These are phyloP conservation scores for Talaromyces sp. DNA, from an alignment of 2,329 filamentous ascomycete genomes.

Conservation along the genomic window DNA sequence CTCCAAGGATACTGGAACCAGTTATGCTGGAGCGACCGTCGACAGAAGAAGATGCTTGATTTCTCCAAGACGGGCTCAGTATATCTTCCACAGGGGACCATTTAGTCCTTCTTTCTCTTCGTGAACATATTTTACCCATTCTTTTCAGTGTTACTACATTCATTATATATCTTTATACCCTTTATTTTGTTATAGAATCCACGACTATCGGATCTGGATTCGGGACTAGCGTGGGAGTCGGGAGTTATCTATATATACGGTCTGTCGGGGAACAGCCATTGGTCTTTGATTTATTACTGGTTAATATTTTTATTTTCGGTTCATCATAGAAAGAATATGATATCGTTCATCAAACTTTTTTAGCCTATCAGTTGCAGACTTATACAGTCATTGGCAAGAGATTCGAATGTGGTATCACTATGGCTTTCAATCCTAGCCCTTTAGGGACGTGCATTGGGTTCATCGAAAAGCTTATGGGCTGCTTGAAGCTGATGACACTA, in stretches of 20 bases:
- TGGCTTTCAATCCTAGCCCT: too few relatives aligned
- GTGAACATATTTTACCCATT: neutral
- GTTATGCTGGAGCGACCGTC: slow-evolving; percentile 24
- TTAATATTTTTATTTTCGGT: neutral
- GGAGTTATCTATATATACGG: slow-evolving; percentile 5
- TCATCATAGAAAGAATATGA: neutral
- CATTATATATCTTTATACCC: slow-evolving; percentile 9
- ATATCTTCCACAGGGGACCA: slow-evolving; percentile 4
- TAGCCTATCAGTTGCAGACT: too few relatives aligned
- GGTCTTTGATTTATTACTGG: neutral
- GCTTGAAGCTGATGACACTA: too few relatives aligned
- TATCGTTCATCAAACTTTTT: neutral
- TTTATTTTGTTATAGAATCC: neutral
- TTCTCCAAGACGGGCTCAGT: slow-evolving; percentile 10
- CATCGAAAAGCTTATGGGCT: too few relatives aligned
- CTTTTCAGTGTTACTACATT: neutral
- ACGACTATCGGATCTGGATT: neutral
- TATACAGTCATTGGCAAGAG: too few relatives aligned
- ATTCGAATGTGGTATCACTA: too few relatives aligned
- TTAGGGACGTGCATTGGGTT: too few relatives aligned
- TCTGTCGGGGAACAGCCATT: neutral
- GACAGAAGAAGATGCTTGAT: slow-evolving; percentile 11
- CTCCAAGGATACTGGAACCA: slow-evolving; percentile 23
- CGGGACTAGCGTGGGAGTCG: slow-evolving; percentile 14
- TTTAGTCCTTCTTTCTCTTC: neutral